A percentile compares a stretch with the other conserved stretches of the same genome.
These are phyloP conservation scores for Williopsis jadinii DNA, from an alignment of 1,139 yeast genomes.

Conservation along the genomic window DNA sequence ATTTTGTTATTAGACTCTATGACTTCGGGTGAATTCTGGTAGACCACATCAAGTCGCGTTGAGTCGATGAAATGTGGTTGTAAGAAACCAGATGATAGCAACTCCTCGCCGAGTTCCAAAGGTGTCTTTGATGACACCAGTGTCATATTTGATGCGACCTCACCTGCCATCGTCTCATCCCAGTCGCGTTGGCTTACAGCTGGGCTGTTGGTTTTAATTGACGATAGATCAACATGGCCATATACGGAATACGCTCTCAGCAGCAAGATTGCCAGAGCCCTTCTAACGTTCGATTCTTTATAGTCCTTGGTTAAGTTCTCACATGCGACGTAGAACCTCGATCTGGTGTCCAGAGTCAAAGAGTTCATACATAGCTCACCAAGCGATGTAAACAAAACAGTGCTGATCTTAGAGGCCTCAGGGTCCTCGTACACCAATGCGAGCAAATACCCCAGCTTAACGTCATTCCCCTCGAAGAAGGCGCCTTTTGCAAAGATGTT, in stretches of 20 bases:
- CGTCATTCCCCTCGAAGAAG: slow-evolving; percentile 48
- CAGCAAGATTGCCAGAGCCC: slow-evolving; percentile 69
- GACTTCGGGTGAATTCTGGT: slow-evolving; percentile 42
- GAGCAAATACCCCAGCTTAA: slow-evolving; percentile 42
- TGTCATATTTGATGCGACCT: slow-evolving; percentile 54
- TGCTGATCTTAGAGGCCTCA: slow-evolving; percentile 40
- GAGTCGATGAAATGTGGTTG: slow-evolving; percentile 50
- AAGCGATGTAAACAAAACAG: slow-evolving; percentile 58
- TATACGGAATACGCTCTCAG: slow-evolving; percentile 62
- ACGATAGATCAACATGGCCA: slow-evolving; percentile 20
- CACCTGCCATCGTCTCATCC: slow-evolving; percentile 83
- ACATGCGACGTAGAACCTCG: slow-evolving; percentile 76
- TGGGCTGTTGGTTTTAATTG: slow-evolving; percentile 9
- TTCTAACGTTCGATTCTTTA: slow-evolving; percentile 53
- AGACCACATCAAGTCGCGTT: slow-evolving; percentile 64
- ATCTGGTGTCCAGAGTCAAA: slow-evolving; percentile 51
- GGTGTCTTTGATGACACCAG: slow-evolving; percentile 47
- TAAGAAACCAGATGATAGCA: slow-evolving; percentile 50
- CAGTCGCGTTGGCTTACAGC: slow-evolving; percentile 20
- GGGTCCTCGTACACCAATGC: slow-evolving; percentile 48
- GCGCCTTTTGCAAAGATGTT: slow-evolving; percentile 44
- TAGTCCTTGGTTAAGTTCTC: slow-evolving; percentile 51
- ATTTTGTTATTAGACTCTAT: slow-evolving; percentile 67
- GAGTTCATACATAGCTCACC: slow-evolving; percentile 62
- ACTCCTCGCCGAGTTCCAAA: slow-evolving; percentile 44